Conservation (phyloP, 805 yeast genomes). For the Kluyveromyces starmeri region DNA sequence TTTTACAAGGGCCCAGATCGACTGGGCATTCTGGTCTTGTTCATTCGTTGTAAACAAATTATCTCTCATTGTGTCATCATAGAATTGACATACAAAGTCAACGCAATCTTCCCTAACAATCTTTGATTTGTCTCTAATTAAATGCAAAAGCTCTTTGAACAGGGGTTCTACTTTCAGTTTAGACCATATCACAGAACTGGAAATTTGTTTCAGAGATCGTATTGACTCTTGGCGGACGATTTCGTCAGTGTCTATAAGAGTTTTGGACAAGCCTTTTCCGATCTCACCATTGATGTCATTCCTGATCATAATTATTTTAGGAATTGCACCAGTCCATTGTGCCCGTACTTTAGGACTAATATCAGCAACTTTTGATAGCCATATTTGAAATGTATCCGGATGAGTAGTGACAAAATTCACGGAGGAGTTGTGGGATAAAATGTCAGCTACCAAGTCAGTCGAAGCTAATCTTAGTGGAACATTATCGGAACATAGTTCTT, state of each 20-base stretch:
- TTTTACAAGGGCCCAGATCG: constrained; percentile 25
- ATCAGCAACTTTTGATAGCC: constrained; percentile 74
- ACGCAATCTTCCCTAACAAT: constrained; percentile 58
- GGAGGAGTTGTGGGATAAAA: constrained; percentile 42
- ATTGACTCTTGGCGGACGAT: constrained; percentile 60
- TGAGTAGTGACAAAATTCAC: constrained; percentile 52
- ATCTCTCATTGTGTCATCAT: constrained; percentile 36
- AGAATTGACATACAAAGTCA: constrained; percentile 44
- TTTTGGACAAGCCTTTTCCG: constrained; percentile 50
- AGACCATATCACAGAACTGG: constrained; percentile 37
- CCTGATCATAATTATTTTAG: constrained; percentile 38
- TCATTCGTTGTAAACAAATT: constrained; percentile 10
- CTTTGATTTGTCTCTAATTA: constrained; percentile 62
- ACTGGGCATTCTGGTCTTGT: constrained; percentile 10
- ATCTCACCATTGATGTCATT: constrained; percentile 43
- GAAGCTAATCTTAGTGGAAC: constrained; percentile 56
- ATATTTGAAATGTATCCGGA: constrained; percentile 51
- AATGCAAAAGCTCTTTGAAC: constrained; percentile 46
- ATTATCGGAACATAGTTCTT: constrained; percentile 68
- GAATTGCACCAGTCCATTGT: constrained; percentile 58
- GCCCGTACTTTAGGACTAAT: constrained; percentile 53
- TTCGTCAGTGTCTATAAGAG: constrained; percentile 69
- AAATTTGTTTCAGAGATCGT: constrained; percentile 38
- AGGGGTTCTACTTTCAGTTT: constrained; percentile 40
- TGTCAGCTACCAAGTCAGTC: constrained; percentile 61